Base-by-base conservation (phyloP, 441 rosid genomes). In the Monsonia emarginata region DNA sequence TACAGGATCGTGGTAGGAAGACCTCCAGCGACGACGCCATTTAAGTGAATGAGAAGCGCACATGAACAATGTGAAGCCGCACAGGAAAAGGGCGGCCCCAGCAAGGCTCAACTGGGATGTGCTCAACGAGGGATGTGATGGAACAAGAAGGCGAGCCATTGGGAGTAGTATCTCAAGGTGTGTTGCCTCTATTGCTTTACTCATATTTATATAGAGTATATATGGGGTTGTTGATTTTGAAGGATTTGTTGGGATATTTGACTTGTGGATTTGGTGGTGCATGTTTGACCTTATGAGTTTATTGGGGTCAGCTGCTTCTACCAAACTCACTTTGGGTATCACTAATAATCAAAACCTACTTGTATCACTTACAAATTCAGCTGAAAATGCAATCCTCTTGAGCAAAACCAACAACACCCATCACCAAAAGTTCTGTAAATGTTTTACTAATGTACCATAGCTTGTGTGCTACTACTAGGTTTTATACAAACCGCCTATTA, bases 31-130 rank as follows among this genome's bases (percentile, higher is more conserved):
- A 34, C 83, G 76, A 27, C 77, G 82, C 70, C 82, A 66, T 71
- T 81, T 85, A 38, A 82, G 81, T 0, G 90, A 76, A 64, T 81
- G 82, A 22, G 89, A 86, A 75, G 91, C 88, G 5, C 95, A 86
- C 77, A 76, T 72, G 58, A 84, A 74, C 34, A 75, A 44, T 1
- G 88, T 79, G 21, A 88, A 65, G 14, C 84, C 83, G 16, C 83
- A 84, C 56, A 80, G 16, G 67, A 87, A 80, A 28, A 82, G 66
- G 0, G 83, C 75, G 63, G 71, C 76, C 0, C 76, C 77, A 2
- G 83, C 81, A 13, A 89, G 67, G 60, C 82, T 80, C n/a, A 69
- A 69, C 69, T 83, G 83, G 5, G 88, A 76, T 16, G 48, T 16
- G 30, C 36, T 67, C 0, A 76, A 60, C 5, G 68, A 22, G 0